Conservation (phyloP, 192 early-diverging fungal genomes). For the Pecoramyces ruminantium region DNA sequence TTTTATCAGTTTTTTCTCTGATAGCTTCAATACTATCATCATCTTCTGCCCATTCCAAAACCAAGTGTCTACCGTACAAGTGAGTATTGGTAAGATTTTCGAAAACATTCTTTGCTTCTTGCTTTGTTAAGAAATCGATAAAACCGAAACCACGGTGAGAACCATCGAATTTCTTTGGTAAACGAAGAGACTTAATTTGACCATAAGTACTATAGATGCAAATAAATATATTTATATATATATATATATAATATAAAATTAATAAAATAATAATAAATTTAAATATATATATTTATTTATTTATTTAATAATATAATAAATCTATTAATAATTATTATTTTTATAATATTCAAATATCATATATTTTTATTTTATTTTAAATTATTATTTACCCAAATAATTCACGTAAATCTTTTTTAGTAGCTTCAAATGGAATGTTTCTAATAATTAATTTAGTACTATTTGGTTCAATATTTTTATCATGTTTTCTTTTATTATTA, state of each 20-base stretch:
- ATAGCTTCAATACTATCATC: conserved; percentile 66
- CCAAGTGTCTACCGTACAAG: conserved; percentile 92
- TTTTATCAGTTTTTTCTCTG: conserved; percentile 66
- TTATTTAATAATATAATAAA: not conserved
- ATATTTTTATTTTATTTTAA: no score
- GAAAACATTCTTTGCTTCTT: conserved; percentile 82
- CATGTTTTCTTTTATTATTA: conserved; percentile 9
- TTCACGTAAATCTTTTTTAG: conserved; percentile 79
- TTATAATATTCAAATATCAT: no score
- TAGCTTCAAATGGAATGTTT: conserved; percentile 94
- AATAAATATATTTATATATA: no score
- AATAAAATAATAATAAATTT: no score
- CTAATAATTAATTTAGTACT: conserved; percentile 80
- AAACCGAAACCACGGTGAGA: conserved; percentile 95
- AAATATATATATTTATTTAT: no score
- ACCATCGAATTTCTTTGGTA: conserved; percentile 87
- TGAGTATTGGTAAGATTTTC: conserved; percentile 77
- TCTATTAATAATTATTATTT: not conserved
- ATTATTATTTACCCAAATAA: conserved; percentile 75
- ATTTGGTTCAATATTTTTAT: conserved; percentile 36
- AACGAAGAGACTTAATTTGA: conserved; percentile 80
- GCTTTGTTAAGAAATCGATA: conserved; percentile 89
- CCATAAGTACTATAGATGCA: conserved; percentile 56
- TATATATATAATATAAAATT: conserved; percentile 1
- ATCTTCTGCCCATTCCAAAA: conserved; percentile 85